Conservation (phyloP, 371 early-diverging fungal genomes). For the Mucor indicus region DNA sequence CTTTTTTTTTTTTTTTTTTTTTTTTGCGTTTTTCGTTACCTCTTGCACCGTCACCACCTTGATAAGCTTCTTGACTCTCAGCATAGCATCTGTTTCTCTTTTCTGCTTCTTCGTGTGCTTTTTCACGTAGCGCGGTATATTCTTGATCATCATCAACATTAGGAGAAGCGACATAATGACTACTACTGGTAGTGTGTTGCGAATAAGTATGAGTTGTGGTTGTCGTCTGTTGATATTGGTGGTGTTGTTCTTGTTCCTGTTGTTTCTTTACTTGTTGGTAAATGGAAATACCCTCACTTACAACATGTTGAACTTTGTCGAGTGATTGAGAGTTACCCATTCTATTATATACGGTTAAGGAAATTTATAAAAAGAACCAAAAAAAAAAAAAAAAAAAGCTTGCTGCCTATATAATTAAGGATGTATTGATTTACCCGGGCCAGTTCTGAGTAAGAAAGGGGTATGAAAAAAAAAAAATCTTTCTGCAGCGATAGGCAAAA, state of each 20-base stretch:
- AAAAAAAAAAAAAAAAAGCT: neutral
- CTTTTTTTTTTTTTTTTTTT: neutral
- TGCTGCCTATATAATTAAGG: too few species aligned
- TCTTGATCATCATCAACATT: slow-evolving; percentile 34
- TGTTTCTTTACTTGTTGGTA: slow-evolving; percentile 25
- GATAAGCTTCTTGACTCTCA: slow-evolving; percentile 44
- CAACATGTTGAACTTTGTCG: slow-evolving; percentile 18
- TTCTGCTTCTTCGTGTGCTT: slow-evolving; percentile 45
- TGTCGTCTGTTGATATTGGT: slow-evolving; percentile 6
- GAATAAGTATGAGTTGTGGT: neutral
- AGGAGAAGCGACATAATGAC: slow-evolving; percentile 5
- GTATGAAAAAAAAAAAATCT: too few species aligned
- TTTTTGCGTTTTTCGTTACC: slow-evolving; percentile 22
- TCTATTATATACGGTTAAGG: neutral
- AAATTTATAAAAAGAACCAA: neutral
- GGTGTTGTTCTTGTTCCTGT: slow-evolving; percentile 15
- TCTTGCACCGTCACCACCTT: slow-evolving; percentile 33
- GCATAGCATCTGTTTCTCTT: slow-evolving; percentile 42
- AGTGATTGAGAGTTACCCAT: slow-evolving; percentile 47
- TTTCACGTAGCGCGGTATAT: slow-evolving; percentile 29
- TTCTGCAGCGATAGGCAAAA: too few species aligned
- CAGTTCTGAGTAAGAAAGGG: too few species aligned
- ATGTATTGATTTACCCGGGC: too few species aligned
- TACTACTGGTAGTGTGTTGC: slow-evolving; percentile 12
- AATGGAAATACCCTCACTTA: slow-evolving; percentile 24